Percentiles rank a stretch among this genome's conserved stretches.
phyloP scores from a whole-genome alignment of 495 filamentous ascomycete genomes.

The Penicillium dipodomyicola region DNA sequence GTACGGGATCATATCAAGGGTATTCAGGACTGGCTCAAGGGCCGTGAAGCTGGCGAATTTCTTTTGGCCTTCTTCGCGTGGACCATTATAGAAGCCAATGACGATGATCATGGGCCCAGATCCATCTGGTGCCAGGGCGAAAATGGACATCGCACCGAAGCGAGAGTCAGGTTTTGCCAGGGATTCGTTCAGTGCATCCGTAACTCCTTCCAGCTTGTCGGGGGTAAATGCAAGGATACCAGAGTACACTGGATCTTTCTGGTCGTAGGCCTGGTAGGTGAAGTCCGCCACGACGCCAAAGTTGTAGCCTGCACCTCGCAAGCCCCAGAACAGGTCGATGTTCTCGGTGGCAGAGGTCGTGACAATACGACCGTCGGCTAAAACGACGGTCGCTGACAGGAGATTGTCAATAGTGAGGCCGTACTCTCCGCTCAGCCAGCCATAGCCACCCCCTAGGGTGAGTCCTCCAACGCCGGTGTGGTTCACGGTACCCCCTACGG shows the following conservation, averaged over 20 bases:
- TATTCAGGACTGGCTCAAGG: constrained; percentile 38
- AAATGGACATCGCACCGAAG: constrained; percentile 40
- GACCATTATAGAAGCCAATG: constrained; percentile 52
- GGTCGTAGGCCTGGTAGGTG: constrained; percentile 45
- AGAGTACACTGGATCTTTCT: constrained; percentile 44
- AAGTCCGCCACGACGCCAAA: constrained; percentile 51
- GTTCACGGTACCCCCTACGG: constrained; percentile 60
- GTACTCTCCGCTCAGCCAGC: constrained; percentile 48
- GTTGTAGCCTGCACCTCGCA: constrained; percentile 47
- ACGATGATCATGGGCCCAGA: constrained; percentile 40
- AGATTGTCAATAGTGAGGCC: constrained; percentile 56
- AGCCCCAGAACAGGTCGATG: constrained; percentile 47
- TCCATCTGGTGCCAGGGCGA: constrained; percentile 35
- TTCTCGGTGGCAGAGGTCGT: constrained; percentile 39
- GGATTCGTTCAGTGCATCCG: constrained; percentile 42
- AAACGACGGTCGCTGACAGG: constrained; percentile 46
- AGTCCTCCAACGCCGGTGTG: constrained; percentile 59
- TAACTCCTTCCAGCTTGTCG: constrained; percentile 38
- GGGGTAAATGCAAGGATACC: constrained; percentile 46
- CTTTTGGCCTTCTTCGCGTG: constrained; percentile 36
- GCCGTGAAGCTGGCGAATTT: constrained; percentile 40
- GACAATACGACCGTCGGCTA: constrained; percentile 48
- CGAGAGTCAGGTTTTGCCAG: constrained; percentile 31
- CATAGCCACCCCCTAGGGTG: constrained; percentile 58
- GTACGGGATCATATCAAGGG: constrained; percentile 43